These are phyloP conservation scores for Sporobolomyces phaffii DNA, from an alignment of 768 basidiomycete species.

Conservation along the genomic window DNA sequence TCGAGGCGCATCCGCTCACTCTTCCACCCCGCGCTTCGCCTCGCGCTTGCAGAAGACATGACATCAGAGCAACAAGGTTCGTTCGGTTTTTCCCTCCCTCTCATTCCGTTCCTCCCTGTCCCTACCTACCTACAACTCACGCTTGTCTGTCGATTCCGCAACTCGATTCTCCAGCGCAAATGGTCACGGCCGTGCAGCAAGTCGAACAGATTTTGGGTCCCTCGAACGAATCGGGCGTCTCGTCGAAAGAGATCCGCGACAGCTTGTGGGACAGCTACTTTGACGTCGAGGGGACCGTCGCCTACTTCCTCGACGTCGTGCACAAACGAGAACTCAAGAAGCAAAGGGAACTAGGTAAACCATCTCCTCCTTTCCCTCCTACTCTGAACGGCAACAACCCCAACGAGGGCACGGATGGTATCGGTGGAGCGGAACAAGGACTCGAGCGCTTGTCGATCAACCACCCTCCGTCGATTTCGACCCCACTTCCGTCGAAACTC, in stretches of 20 bases:
- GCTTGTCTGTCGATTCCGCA: not conserved
- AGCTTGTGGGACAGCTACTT: conserved; percentile 83
- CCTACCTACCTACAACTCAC: too few species aligned
- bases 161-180: conserved; percentile 52
- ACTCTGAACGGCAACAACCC: not conserved
- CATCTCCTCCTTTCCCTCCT: not conserved
- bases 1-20: not conserved
- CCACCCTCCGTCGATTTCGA: conserved; percentile 17
- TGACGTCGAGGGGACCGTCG: conserved; percentile 67
- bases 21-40: not conserved
- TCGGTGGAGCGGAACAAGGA: too few species aligned
- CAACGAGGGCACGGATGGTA: not conserved
- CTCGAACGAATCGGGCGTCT: conserved; percentile 53
- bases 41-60: conserved; percentile 47
- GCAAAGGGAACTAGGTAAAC: conserved; percentile 76
- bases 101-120: not conserved
- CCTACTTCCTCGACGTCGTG: conserved; percentile 69
- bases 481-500: conserved; percentile 21
- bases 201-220: conserved; percentile 63
- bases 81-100: conserved; percentile 22
- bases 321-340: conserved; percentile 58
- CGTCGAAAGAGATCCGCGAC: conserved; percentile 69
- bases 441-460: too few species aligned
- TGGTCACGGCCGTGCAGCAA: conserved; percentile 65
- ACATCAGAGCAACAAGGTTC: conserved; percentile 78